Base-by-base conservation (phyloP, 179 eudicot species). In the Beta corolliflora region DNA sequence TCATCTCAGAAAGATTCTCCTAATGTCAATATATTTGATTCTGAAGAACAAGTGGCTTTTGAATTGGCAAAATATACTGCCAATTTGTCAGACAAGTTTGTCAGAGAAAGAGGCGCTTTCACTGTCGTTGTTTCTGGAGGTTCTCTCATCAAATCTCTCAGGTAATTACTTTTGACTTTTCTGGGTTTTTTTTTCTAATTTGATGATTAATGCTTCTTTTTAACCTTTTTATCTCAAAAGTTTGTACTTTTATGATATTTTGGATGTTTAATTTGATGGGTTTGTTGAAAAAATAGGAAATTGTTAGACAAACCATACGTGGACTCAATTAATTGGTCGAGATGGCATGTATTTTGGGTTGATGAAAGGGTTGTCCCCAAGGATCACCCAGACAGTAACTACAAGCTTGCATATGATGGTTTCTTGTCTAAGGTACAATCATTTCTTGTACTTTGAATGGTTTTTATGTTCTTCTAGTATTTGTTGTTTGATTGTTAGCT, bases 261-360 rank as follows among this genome's bases (percentile, higher is more conserved):
- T 31, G 36, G 36, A 50, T 81, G 54, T 23, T 59, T 63, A 15
- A 14, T 54, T 45, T 83, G 75, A 75, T 76, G 71, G 80, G 80
- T 86, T 70, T 41, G 41, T 21, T 31, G 64, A 45, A 63, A 50
- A 58, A 64, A 18, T 78, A 95, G 98, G 92, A 93, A 92, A 82
- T 80, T 95, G 83, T 70, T 76, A 75, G 95, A 93, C 79, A 58
- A 85, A 23, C 97, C 97, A 5, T 91, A 90, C 68, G 78, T 79
- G 25, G 87, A 85, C 55, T 85, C 92, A 3, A 84, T 95, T 82
- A 93, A 91, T 71, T 95, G 98, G 98, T 86, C 93, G 21, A 92
- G 79, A 81, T 95, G 98, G 98, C 91, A 91, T 66, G 85, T 95
- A 45, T 93, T 95, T 77, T 94, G 98, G 98, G 91, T 91, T 86